Conservation (phyloP, 441 rosid species). For the Populus hybrid region DNA sequence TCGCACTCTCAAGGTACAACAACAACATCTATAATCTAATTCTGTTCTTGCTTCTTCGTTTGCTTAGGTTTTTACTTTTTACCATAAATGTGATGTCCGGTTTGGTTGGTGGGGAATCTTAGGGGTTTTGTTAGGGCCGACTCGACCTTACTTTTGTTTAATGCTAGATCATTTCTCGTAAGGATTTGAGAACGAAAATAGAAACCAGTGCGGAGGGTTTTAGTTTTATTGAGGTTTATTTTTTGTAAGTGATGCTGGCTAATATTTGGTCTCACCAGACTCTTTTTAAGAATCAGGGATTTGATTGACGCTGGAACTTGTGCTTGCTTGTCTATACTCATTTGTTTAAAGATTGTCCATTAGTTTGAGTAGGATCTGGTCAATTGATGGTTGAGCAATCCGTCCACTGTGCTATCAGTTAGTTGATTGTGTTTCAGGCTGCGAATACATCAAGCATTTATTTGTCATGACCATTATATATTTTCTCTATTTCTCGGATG, state of each 20-base stretch:
- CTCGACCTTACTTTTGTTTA: background rate
- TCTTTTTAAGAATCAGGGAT: background rate
- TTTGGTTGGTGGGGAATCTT: background rate
- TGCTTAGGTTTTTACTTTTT: background rate
- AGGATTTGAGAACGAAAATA: background rate
- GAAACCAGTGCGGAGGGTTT: background rate
- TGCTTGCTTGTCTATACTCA: background rate
- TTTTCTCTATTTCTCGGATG: no score
- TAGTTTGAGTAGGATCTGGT: background rate
- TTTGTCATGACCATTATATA: no score
- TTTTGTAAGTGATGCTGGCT: background rate
- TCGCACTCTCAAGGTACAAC: conserved; percentile 56
- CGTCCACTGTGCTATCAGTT: no score
- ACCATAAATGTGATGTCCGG: background rate
- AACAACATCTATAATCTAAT: background rate
- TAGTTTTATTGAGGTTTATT: background rate
- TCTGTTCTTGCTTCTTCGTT: background rate
- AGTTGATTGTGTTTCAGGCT: no score
- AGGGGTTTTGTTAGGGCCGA: background rate
- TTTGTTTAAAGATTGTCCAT: background rate
- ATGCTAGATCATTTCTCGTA: background rate
- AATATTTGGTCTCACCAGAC: background rate
- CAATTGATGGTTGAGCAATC: no score
- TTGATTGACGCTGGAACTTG: background rate
- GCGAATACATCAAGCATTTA: no score